A percentile compares a stretch with the other conserved stretches of the same genome.
Evolutionary conservation across 495 filamentous ascomycete species (phyloP).

Genomic region (Daldinia bambusicola): DNA sequence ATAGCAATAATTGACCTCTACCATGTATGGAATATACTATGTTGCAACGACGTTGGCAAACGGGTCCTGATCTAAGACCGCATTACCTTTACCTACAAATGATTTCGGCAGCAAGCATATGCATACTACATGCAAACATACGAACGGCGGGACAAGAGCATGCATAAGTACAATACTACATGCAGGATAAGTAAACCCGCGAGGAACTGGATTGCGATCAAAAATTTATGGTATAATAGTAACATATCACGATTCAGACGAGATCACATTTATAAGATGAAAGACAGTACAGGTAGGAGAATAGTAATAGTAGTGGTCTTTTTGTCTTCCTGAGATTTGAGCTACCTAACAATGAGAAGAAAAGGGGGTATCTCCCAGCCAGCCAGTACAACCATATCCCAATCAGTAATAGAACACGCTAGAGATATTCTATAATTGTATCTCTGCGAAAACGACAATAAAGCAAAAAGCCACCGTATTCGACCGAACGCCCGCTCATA

Average conservation of each 20-base stretch:
- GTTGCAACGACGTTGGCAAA: constrained; percentile 5
- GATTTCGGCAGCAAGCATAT: constrained; percentile 22
- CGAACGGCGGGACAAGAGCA: not conserved
- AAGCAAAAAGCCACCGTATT: constrained; percentile 36
- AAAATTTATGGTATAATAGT: not conserved
- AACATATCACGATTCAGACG: not conserved
- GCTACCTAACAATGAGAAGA: constrained; percentile 34
- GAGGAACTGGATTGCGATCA: not conserved
- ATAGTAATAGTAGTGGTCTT: constrained; percentile 28
- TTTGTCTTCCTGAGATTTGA: constrained; percentile 41
- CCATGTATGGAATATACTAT: not conserved
- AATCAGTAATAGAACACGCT: constrained; percentile 27
- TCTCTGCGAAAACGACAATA: constrained; percentile 25
- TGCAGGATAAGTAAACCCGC: not conserved
- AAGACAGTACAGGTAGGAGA: not conserved
- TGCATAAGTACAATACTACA: not conserved
- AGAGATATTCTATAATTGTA: constrained; percentile 45
- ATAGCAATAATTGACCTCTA: not conserved
- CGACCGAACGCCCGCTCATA: constrained; percentile 40
- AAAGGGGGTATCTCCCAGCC: constrained; percentile 51
- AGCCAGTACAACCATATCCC: constrained; percentile 48
- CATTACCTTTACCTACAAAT: constrained; percentile 14
- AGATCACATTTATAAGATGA: constrained; percentile 8
- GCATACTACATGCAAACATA: constrained; percentile 23
- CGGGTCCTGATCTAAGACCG: constrained; percentile 10